Evolutionary conservation across 345 rosid species (phyloP).

Genomic region (Sisymbrium irio): DNA sequence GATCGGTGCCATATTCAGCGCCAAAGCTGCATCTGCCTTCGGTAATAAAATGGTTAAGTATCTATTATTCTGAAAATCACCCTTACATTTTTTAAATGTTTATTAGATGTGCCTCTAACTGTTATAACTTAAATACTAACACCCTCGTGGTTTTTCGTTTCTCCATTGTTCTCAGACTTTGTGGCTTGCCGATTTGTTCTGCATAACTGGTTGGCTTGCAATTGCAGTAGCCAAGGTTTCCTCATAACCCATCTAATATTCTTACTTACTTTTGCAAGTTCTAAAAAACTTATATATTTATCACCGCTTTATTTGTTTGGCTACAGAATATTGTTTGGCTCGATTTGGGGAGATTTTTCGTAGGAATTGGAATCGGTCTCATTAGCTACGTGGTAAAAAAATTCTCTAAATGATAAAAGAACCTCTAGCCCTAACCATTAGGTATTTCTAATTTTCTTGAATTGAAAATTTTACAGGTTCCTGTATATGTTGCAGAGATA

Average conservation of each 20-base stretch:
- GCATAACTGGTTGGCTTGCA: slow-evolving; percentile 48
- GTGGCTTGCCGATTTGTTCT: slow-evolving; percentile 40
- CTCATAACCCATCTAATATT: neutral
- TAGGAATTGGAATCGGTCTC: slow-evolving; percentile 50
- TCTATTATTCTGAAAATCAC: neutral
- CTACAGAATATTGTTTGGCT: slow-evolving; percentile 30
- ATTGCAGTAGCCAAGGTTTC: slow-evolving; percentile 48
- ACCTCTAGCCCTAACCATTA: neutral
- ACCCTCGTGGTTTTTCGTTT: neutral
- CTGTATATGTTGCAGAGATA: slow-evolving; percentile 55
- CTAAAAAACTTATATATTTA: neutral
- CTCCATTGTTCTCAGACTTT: slow-evolving; percentile 33
- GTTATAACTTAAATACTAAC: neutral
- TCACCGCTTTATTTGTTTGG: neutral
- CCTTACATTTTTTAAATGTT: neutral
- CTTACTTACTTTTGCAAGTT: neutral
- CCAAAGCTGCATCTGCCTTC: slow-evolving; percentile 39
- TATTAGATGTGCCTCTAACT: neutral
- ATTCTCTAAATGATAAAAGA: neutral
- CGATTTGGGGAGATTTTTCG: slow-evolving; percentile 41
- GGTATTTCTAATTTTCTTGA: neutral
- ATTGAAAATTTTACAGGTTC: slow-evolving; percentile 7
- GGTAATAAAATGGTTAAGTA: slow-evolving; percentile 46
- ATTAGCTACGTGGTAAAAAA: slow-evolving; percentile 38
- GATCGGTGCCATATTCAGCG: slow-evolving; percentile 51